A percentile compares a stretch with the other conserved stretches of the same genome.
Conservation (phyloP, 1,284 basidiomycete genomes). For the Ustilago shanxiensis region DNA sequence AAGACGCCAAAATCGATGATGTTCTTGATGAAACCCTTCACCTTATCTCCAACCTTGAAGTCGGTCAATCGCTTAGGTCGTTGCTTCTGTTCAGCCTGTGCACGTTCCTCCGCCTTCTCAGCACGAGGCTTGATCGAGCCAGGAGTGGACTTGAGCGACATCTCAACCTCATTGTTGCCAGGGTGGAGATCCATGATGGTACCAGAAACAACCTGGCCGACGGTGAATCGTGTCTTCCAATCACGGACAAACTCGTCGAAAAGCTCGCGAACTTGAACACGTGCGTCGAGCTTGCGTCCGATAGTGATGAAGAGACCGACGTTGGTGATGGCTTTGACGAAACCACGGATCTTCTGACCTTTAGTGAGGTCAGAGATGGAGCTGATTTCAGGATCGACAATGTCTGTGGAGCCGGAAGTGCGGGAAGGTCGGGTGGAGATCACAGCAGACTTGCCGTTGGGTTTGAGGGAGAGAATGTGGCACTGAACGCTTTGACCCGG, state of each 20-base stretch:
- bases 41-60: constrained; percentile 69
- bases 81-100: constrained; percentile 24
- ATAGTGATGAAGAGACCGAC: constrained; percentile 88
- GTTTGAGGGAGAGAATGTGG: constrained; percentile 77
- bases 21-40: constrained; percentile 68
- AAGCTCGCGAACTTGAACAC: constrained; percentile 92
- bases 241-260: constrained; percentile 85
- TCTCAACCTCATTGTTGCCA: constrained; percentile 82
- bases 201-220: constrained; percentile 87
- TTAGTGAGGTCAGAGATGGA: constrained; percentile 74
- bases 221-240: constrained; percentile 86
- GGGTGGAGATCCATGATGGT: constrained; percentile 80
- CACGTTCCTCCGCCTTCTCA: constrained; percentile 70
- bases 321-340: constrained; percentile 87
- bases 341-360: constrained; percentile 81
- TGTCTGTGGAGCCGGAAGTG: constrained; percentile 15
- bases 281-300: constrained; percentile 84
- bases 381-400: constrained; percentile 72
- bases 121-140: constrained; percentile 68
- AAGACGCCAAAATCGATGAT: constrained; percentile 92
- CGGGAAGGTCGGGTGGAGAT: constrained; percentile 46
- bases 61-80: constrained; percentile 44
- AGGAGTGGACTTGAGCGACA: constrained; percentile 78
- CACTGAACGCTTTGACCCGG: constrained; percentile 80
- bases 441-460: constrained; percentile 62